Evolutionary conservation across 2,329 filamentous ascomycete genomes (phyloP), one percentile per base, ranked within the genome.

Genomic region (Dactylellina haptotyla): DNA sequence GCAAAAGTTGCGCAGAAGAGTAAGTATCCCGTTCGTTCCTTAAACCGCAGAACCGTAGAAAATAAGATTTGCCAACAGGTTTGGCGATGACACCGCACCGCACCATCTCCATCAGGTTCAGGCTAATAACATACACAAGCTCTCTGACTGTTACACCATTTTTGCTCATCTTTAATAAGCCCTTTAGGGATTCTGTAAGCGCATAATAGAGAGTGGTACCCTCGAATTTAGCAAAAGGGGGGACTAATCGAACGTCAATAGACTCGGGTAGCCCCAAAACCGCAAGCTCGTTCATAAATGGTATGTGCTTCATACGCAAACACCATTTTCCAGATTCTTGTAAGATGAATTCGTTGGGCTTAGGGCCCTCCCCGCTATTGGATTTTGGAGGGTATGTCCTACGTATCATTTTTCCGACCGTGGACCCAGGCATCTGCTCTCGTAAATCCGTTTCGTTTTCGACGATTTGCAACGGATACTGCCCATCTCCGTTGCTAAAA

Each of bases 21-120:
- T 30, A n/a, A 4, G 8, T n/a, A 12, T 51, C 28, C 4, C 28
- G 43, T 4, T 28, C 12, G 45, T 72, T 64, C 10, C 20, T 3
- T 9, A 72, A 30, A 0, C 59, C 58, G 9, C 51, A n/a, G n/a
- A 72, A 53, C 4, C 43, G 37, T 28, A 72, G 20, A 39, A 58
- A 64, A 0, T 58, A 8, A 8, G 20, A 16, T 8, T 28, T 30
- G 1, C 34, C 53, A 2, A 16, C 3, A 25, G 26, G 5, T 2
- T 12, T 8, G 10, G 9, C 14, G 12, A 20, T 9, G 12, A 32
- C 2, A 48, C 25, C 16, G 30, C 25, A 3, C 3, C 9, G 6
- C 9, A 28, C 18, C 32, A 41, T 26, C 16, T 25, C 37, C 9
- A 16, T n/a, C 9, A 39, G 14, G 0, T 37, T 26, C 1, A n/a